A percentile compares a stretch with the other conserved stretches of the same genome.
phyloP scores from a whole-genome alignment of 495 filamentous ascomycete genomes.

The Penicillium coprophilum region DNA sequence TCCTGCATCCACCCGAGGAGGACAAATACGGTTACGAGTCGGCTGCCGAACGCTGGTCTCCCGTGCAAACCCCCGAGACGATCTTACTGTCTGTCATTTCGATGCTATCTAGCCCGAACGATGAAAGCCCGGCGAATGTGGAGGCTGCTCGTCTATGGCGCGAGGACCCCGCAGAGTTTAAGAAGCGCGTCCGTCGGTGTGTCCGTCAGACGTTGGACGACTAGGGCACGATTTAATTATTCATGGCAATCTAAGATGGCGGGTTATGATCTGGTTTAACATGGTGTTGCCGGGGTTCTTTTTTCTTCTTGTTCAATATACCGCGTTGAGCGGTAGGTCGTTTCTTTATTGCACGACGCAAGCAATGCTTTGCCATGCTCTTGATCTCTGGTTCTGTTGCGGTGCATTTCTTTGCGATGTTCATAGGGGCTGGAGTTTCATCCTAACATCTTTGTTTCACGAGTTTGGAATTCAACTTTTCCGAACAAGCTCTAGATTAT shows the following conservation, averaged over 20 bases:
- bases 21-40: constrained; percentile 94
- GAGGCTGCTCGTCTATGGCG: constrained; percentile 88
- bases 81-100: constrained; percentile 92
- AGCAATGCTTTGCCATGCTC: constrained; percentile 7
- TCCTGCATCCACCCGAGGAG: constrained; percentile 93
- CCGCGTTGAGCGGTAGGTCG: not conserved
- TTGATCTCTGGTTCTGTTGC: constrained; percentile 6
- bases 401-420: constrained; percentile 14
- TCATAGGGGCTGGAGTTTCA: constrained; percentile 3
- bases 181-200: constrained; percentile 70
- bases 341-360: constrained; percentile 5
- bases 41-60: constrained; percentile 90
- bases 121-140: constrained; percentile 92
- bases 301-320: not conserved
- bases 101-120: constrained; percentile 89
- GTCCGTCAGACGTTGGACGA: constrained; percentile 84
- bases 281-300: not conserved
- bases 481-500: not conserved
- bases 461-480: not conserved
- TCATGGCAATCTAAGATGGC: not conserved
- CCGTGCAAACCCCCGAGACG: constrained; percentile 96
- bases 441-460: constrained; percentile 4
- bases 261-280: constrained; percentile 5
- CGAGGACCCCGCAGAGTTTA: constrained; percentile 78
- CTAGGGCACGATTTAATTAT: constrained; percentile 41